These are phyloP conservation scores for Erodium maritimum DNA, from an alignment of 345 rosid species.

Conservation along the genomic window DNA sequence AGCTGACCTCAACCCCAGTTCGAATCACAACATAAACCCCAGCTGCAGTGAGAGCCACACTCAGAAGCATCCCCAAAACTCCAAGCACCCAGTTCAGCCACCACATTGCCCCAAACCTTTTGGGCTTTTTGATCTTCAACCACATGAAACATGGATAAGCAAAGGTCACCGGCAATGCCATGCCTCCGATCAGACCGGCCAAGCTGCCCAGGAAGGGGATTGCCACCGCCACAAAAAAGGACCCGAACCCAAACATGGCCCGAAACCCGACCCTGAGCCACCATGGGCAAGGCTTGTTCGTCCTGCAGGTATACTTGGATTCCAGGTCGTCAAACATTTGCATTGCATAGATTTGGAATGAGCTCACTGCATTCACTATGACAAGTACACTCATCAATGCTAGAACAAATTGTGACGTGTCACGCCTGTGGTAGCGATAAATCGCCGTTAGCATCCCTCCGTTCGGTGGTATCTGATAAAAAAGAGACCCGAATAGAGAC, in stretches of 20 bases:
- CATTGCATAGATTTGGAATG: conserved; percentile 16
- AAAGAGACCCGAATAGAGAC: background rate
- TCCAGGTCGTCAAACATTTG: conserved; percentile 17
- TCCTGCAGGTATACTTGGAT: conserved; percentile 14
- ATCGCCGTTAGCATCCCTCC: conserved; percentile 18
- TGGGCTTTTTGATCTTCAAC: conserved; percentile 16
- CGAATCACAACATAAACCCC: conserved; percentile 13
- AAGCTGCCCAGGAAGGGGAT: conserved; percentile 17
- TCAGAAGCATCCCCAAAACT: conserved; percentile 4
- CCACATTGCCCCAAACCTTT: conserved; percentile 15
- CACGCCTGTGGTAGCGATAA: conserved; percentile 13
- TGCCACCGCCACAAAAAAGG: conserved; percentile 15
- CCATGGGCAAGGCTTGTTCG: conserved; percentile 16
- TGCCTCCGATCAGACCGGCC: conserved; percentile 14
- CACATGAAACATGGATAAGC: conserved; percentile 17
- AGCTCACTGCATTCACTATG: conserved; percentile 14
- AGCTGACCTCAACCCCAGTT: conserved; percentile 15
- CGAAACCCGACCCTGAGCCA: conserved; percentile 12
- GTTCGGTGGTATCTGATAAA: conserved; percentile 11
- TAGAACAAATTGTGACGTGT: conserved; percentile 12
- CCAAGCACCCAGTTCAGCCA: conserved; percentile 15
- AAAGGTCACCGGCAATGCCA: conserved; percentile 14
- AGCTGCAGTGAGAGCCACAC: conserved; percentile 5
- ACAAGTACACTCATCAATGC: conserved; percentile 13
- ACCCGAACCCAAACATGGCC: conserved; percentile 14